Conservation (phyloP, 1,139 yeast genomes). For the Suhomyces terraborum region DNA sequence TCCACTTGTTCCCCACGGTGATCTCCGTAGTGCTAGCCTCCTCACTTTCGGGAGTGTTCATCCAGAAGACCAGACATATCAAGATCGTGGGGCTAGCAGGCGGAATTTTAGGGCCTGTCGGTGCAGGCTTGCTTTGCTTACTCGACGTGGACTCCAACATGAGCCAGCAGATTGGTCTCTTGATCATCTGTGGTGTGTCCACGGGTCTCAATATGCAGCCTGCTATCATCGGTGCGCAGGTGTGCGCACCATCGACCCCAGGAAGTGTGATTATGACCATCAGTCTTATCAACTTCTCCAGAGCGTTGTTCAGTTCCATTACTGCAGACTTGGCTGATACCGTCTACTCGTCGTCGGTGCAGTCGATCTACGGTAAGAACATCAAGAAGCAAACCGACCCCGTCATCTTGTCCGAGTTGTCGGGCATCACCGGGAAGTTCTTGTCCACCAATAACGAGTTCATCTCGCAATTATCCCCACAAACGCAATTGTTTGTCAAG, state of each 20-base stretch:
- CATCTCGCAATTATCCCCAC: conserved; percentile 26
- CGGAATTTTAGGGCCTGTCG: conserved; percentile 32
- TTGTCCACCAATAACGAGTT: conserved; percentile 11
- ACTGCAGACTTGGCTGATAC: conserved; percentile 38
- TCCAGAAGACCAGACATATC: conserved; percentile 33
- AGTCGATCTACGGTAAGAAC: conserved; percentile 19
- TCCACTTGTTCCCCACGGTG: conserved; percentile 39
- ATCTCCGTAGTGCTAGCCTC: conserved; percentile 38
- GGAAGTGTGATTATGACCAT: conserved; percentile 43
- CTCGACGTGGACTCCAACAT: conserved; percentile 33
- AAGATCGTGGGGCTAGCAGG: conserved; percentile 35
- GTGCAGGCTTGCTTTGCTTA: conserved; percentile 36
- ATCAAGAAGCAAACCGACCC: conserved; percentile 18
- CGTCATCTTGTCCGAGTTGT: conserved; percentile 7
- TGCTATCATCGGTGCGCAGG: conserved; percentile 31
- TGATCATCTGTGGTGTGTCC: conserved; percentile 35
- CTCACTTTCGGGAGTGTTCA: conserved; percentile 30
- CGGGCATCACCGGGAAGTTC: conserved; percentile 1
- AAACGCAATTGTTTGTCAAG: conserved; percentile 30
- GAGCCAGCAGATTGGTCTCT: conserved; percentile 36
- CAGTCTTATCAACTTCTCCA: conserved; percentile 32
- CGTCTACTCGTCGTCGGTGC: conserved; percentile 34
- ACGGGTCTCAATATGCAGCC: conserved; percentile 36
- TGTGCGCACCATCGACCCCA: conserved; percentile 39
- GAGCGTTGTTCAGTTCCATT: conserved; percentile 37